phyloP scores from a whole-genome alignment of 768 basidiomycete species.

The Suillus paluster region DNA sequence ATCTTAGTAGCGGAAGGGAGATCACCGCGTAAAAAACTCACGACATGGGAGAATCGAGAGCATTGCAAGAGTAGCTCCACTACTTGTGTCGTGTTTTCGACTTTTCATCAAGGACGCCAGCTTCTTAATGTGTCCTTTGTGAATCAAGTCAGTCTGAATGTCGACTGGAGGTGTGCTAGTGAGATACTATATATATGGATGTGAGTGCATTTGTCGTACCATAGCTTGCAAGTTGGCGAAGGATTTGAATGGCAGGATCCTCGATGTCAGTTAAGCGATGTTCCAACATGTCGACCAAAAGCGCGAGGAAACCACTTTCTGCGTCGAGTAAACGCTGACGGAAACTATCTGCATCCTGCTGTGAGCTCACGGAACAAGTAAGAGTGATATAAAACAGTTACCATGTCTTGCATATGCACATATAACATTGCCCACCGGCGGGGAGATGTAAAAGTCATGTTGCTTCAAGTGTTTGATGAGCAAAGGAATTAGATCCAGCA shows the following conservation, averaged over 20 bases:
- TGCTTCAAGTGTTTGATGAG: slow-evolving; percentile 5
- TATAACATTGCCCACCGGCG: slow-evolving; percentile 10
- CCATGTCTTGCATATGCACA: slow-evolving; percentile 1
- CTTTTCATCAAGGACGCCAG: slow-evolving; percentile 5
- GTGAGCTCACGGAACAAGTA: not conserved
- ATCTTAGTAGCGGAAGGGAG: not conserved
- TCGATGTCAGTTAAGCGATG: slow-evolving; percentile 11
- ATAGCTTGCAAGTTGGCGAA: slow-evolving; percentile 1
- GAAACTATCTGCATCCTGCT: not conserved
- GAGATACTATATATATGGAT: not conserved
- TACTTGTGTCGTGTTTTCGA: not conserved
- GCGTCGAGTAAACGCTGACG: not conserved
- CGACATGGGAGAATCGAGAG: not conserved
- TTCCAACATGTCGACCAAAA: slow-evolving; percentile 11
- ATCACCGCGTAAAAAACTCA: not conserved
- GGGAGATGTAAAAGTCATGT: slow-evolving; percentile 9
- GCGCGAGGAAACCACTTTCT: not conserved
- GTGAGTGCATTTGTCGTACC: not conserved
- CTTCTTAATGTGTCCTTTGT: not conserved
- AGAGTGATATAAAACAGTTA: not conserved
- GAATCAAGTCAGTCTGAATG: slow-evolving; percentile 4
- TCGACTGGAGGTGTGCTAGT: not conserved
- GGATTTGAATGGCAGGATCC: slow-evolving; percentile 11
- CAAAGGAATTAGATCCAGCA: not conserved
- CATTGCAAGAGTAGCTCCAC: slow-evolving; percentile 3